phyloP scores from a whole-genome alignment of 306 rosid species.

The Sechiopsis laciniata region DNA sequence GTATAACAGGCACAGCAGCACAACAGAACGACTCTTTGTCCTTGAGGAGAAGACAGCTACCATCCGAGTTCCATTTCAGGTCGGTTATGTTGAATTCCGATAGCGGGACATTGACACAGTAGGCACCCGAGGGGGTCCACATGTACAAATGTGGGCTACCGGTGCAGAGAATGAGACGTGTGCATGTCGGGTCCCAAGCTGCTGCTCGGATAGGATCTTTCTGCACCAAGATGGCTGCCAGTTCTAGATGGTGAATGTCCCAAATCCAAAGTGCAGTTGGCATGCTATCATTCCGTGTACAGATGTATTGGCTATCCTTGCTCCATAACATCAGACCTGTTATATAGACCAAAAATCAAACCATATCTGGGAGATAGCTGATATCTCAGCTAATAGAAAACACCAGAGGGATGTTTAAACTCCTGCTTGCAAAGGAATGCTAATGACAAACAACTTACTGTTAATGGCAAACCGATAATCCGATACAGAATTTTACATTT shows the following conservation, averaged over 20 bases:
- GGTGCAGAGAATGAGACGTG: constrained; percentile 74
- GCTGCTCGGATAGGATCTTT: constrained; percentile 79
- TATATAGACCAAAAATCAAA: constrained; percentile 12
- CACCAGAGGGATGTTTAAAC: no score
- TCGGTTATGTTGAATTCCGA: constrained; percentile 57
- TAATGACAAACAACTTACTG: no score
- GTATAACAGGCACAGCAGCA: constrained; percentile 57
- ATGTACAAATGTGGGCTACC: constrained; percentile 82
- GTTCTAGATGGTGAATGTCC: constrained; percentile 85
- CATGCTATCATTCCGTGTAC: constrained; percentile 90
- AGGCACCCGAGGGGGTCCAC: constrained; percentile 96
- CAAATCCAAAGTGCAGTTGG: constrained; percentile 87
- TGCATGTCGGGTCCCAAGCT: constrained; percentile 83
- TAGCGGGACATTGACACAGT: constrained; percentile 65
- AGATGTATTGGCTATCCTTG: constrained; percentile 81
- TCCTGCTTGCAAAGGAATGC: no score
- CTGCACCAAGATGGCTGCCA: constrained; percentile 76
- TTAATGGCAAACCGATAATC: no score
- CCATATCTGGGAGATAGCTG: neutral
- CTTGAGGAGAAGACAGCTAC: constrained; percentile 86
- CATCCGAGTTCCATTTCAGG: constrained; percentile 91
- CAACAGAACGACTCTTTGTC: constrained; percentile 92
- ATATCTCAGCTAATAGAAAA: no score
- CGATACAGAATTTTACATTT: neutral
- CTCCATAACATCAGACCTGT: constrained; percentile 90